Conservation (phyloP, 306 rosid species). For the Trichosanthes cucumerina region DNA sequence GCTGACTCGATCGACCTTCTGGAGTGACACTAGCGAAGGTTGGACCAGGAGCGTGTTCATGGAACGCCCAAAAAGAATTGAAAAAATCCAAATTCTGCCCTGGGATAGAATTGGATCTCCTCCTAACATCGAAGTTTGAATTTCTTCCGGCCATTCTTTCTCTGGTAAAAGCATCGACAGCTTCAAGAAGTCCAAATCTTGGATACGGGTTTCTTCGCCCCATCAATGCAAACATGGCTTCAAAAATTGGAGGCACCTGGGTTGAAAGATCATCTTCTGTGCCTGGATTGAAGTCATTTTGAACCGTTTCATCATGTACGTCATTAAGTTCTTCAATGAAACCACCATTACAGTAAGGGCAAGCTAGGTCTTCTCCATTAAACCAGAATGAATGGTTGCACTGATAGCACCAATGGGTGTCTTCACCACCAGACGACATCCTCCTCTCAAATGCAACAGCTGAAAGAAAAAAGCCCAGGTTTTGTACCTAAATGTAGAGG, state of each 20-base stretch:
- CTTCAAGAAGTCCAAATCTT: constrained; percentile 30
- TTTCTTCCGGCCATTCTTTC: constrained; percentile 52
- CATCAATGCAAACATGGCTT: constrained; percentile 35
- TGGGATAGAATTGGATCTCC: background rate
- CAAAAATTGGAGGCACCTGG: constrained; percentile 38
- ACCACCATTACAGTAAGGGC: constrained; percentile 55
- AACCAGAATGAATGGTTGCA: constrained; percentile 41
- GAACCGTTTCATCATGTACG: constrained; percentile 22
- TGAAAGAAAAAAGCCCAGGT: constrained; percentile 3
- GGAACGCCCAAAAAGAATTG: constrained; percentile 32
- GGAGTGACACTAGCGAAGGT: constrained; percentile 24
- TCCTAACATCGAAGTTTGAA: constrained; percentile 38
- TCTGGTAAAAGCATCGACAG: constrained; percentile 34
- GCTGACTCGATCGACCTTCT: constrained; percentile 39
- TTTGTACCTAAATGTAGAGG: background rate
- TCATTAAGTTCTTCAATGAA: constrained; percentile 50
- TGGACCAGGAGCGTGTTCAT: constrained; percentile 43
- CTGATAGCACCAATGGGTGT: constrained; percentile 61
- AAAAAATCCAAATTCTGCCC: constrained; percentile 1
- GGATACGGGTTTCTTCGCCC: constrained; percentile 33
- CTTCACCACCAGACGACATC: constrained; percentile 59
- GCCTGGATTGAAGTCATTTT: constrained; percentile 9
- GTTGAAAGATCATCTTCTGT: constrained; percentile 25
- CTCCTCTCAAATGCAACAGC: constrained; percentile 13
- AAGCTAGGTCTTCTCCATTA: constrained; percentile 23